Conservation (phyloP, 2,329 filamentous ascomycete species). For the Curvularia sp. region DNA sequence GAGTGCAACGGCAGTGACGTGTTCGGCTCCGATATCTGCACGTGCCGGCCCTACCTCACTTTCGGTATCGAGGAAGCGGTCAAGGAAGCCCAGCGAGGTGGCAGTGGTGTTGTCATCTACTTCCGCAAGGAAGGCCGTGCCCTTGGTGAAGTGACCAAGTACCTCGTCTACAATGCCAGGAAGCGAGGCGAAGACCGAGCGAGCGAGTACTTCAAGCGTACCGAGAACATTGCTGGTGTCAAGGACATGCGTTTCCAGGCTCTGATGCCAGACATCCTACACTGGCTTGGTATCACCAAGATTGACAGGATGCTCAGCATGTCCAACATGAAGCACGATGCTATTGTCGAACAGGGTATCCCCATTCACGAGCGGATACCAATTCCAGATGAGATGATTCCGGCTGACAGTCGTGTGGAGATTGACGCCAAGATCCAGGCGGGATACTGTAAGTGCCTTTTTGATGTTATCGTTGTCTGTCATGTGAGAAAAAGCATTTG, state of each 20-base stretch:
- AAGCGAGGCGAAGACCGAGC: conserved; percentile 80
- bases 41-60: conserved; percentile 92
- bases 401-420: conserved; percentile 93
- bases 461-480: background rate
- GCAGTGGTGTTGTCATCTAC: conserved; percentile 95
- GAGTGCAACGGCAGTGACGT: conserved; percentile 97
- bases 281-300: conserved; percentile 98
- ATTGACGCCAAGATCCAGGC: conserved; percentile 99
- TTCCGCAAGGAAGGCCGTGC: conserved; percentile 97
- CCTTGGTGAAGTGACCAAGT: conserved; percentile 92
- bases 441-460: conserved; percentile 69
- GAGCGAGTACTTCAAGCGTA: conserved; percentile 93
- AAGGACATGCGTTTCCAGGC: conserved; percentile 98
- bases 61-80: conserved; percentile 98
- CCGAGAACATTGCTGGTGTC: conserved; percentile 97
- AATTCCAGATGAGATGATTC: conserved; percentile 92
- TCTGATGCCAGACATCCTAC: conserved; percentile 95
- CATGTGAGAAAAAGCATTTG: conserved; percentile 3
- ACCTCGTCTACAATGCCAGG: conserved; percentile 77
- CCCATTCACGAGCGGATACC: conserved; percentile 90
- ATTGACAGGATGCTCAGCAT: conserved; percentile 98
- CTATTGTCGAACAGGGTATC: conserved; percentile 83
- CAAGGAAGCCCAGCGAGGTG: conserved; percentile 93
- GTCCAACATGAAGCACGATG: conserved; percentile 97
- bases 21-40: conserved; percentile 97